A percentile compares a stretch with the other conserved stretches of the same genome.
These are phyloP conservation scores for Cryphonectria nitschkei DNA, from an alignment of 2,329 filamentous ascomycete species.

Conservation along the genomic window DNA sequence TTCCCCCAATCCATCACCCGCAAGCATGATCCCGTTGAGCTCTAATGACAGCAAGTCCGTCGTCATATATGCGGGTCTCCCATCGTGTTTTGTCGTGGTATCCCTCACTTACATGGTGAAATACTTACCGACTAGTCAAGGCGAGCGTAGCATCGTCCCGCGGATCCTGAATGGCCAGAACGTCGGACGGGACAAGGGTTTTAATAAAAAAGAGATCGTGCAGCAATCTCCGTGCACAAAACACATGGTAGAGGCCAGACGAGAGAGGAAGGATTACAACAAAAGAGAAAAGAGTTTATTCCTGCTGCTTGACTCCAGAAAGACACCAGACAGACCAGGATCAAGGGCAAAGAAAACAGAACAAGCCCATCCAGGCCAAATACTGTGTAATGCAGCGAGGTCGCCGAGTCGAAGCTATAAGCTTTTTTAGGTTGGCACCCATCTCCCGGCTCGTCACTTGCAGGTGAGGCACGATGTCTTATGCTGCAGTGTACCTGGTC, in stretches of 20 bases:
- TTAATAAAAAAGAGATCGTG: not conserved
- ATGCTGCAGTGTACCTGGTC: not conserved
- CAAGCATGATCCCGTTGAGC: not conserved
- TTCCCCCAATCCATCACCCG: not conserved
- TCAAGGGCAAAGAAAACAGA: no score
- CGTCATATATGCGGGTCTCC: not conserved
- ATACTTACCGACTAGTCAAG: not conserved
- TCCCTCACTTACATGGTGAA: not conserved
- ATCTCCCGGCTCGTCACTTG: no score
- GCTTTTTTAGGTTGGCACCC: not conserved
- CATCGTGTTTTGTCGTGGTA: not conserved
- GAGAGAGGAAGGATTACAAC: no score
- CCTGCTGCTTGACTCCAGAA: no score
- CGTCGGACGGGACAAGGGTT: not conserved
- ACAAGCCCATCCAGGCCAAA: no score
- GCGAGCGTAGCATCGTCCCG: conserved; percentile 4
- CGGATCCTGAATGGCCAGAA: not conserved
- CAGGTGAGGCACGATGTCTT: no score
- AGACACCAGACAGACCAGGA: no score
- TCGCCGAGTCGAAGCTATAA: not conserved
- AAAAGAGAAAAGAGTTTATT: no score
- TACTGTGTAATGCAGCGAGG: not conserved
- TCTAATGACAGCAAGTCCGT: not conserved
- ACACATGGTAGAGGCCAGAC: not conserved
- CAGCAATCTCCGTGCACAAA: not conserved